Conservation (phyloP, 345 rosid genomes). For the Pistacia vera region DNA sequence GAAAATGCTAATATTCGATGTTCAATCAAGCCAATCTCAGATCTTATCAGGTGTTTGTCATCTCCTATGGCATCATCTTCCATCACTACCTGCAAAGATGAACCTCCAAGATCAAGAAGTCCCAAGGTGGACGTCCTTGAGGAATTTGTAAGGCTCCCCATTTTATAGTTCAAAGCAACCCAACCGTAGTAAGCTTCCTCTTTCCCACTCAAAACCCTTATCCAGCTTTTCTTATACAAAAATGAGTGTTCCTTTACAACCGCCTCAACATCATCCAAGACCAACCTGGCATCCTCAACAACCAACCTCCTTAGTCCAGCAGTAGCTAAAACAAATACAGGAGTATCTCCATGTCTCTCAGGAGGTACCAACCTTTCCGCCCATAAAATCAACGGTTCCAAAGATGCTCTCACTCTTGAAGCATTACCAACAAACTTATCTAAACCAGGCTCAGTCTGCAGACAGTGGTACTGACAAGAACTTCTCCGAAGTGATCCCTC, state of each 20-base stretch:
- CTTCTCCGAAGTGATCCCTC: constrained; percentile 15
- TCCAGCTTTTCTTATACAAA: constrained; percentile 39
- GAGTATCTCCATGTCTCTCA: constrained; percentile 47
- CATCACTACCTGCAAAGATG: constrained; percentile 60
- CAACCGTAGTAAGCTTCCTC: constrained; percentile 76
- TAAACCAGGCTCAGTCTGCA: constrained; percentile 67
- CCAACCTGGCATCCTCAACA: constrained; percentile 33
- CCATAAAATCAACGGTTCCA: constrained; percentile 50
- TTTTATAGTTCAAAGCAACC: constrained; percentile 59
- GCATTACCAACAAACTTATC: constrained; percentile 54
- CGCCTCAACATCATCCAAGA: constrained; percentile 46
- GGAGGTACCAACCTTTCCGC: constrained; percentile 47
- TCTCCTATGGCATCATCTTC: constrained; percentile 37
- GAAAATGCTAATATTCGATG: constrained; percentile 49
- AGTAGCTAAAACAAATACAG: constrained; percentile 61
- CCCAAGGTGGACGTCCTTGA: constrained; percentile 39
- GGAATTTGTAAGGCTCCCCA: constrained; percentile 47
- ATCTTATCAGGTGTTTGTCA: constrained; percentile 33
- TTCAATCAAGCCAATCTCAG: constrained; percentile 34
- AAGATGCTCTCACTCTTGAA: constrained; percentile 44
- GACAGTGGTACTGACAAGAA: constrained; percentile 59
- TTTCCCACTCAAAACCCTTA: constrained; percentile 58
- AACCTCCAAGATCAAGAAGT: constrained; percentile 70
- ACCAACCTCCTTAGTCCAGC: constrained; percentile 58
- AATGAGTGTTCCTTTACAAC: constrained; percentile 46